Evolutionary conservation across 192 early-diverging fungal genomes (phyloP).

Genomic region (Thoreauomyces humboldtii): DNA sequence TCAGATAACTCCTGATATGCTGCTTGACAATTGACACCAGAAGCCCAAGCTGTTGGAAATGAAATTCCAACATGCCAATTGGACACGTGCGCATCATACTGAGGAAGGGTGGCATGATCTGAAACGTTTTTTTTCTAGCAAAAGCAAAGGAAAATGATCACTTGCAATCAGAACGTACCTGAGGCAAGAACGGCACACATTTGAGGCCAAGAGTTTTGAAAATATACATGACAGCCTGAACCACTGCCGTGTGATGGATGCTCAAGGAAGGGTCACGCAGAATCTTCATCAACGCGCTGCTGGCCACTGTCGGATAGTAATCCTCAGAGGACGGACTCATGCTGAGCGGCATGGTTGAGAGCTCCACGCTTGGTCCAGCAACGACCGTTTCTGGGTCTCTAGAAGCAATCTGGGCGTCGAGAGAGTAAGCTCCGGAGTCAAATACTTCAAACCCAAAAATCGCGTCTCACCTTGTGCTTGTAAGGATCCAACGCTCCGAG

Average conservation of each 20-base stretch:
- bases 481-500: conserved; percentile 95
- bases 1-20: conserved; percentile 83
- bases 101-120: conserved; percentile 89
- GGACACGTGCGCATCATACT: conserved; percentile 83
- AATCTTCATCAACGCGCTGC: conserved; percentile 84
- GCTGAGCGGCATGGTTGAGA: conserved; percentile 45
- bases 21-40: conserved; percentile 82
- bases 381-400: conserved; percentile 32
- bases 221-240: conserved; percentile 90
- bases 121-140: too few relatives aligned
- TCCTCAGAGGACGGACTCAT: conserved; percentile 80
- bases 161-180: conserved; percentile 53
- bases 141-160: not conserved
- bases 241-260: conserved; percentile 79
- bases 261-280: conserved; percentile 76
- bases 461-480: conserved; percentile 50
- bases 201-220: conserved; percentile 86
- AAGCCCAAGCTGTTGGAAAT: conserved; percentile 83
- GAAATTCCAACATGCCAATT: conserved; percentile 76
- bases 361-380: conserved; percentile 18
- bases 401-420: conserved; percentile 38
- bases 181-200: conserved; percentile 84
- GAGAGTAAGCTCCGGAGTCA: too few relatives aligned
- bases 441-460: too few relatives aligned
- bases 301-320: conserved; percentile 87